Evolutionary conservation across 2,329 filamentous ascomycete species (phyloP).

Genomic region (Didymella pinodella): DNA sequence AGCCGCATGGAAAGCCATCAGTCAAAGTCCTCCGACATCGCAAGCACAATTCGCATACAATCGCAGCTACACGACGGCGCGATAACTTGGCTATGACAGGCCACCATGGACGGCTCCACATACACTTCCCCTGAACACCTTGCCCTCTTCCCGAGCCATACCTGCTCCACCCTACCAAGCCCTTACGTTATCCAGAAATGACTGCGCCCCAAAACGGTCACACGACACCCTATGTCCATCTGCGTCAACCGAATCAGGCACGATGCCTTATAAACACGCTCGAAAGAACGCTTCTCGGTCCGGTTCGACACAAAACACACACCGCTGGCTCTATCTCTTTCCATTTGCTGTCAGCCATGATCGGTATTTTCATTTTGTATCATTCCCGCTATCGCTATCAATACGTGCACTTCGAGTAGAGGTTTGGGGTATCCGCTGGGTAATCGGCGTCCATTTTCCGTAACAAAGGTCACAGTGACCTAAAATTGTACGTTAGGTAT

Average conservation of each 20-base stretch:
- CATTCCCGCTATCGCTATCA: constrained; percentile 12
- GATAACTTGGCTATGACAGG: constrained; percentile 23
- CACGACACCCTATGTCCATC: background rate
- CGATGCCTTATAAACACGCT: background rate
- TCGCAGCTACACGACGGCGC: constrained; percentile 31
- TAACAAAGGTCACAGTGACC: background rate
- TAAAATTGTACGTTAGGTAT: constrained; percentile 3
- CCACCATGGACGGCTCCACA: background rate
- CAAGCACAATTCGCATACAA: constrained; percentile 32
- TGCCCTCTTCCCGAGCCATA: background rate
- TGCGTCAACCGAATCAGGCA: background rate
- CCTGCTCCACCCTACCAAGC: background rate
- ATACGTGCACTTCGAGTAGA: background rate
- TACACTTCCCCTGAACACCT: background rate
- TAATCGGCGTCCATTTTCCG: background rate
- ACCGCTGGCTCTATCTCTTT: background rate
- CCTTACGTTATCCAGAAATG: background rate
- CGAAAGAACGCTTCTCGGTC: background rate
- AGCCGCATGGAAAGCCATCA: constrained; percentile 45
- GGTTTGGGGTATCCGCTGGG: background rate
- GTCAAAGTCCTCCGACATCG: constrained; percentile 9
- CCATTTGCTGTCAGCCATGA: background rate
- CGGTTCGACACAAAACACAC: background rate
- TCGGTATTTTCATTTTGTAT: constrained; percentile 6
- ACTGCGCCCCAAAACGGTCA: background rate